Evolutionary conservation across 2,329 filamentous ascomycete species (phyloP), one percentile per base, ranked within the genome.

Genomic region (Phoma sp.): DNA sequence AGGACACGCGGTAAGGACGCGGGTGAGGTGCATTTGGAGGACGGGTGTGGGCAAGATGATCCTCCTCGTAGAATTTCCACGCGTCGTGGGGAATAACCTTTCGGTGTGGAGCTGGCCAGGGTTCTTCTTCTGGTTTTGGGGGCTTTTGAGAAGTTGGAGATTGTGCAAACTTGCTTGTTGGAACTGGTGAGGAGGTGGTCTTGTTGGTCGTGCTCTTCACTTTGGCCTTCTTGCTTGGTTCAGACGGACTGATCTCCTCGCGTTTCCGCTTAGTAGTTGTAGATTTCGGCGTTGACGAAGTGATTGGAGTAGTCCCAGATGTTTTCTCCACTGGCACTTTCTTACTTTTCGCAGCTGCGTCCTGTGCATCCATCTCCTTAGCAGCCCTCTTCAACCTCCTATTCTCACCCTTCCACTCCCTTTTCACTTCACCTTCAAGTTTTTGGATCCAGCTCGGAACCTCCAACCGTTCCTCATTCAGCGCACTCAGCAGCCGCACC

Each of bases 401-500:
- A 29, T 84, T 79, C 22, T 77, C 79, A 57, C 79, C 80, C 2
- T 75, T 75, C 78, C 83, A 87, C 56, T 86, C 80, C 59, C 81
- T 85, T 75, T 83, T 86, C 70, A 88, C 67, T 43, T 82, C 79
- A 1, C 65, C 61, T 71, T 88, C 85, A 24, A 87, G 54, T 49
- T 76, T 78, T 43, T 66, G 57, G 15, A 88, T 75, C 41, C 79
- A 69, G 0, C 68, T 41, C 0, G 85, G 85, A 3, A 88, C 78
- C 0, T 72, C 69, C 5, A 88, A 67, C 2, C 71, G 73, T 1
- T 77, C 79, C 2, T 70, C 71, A 32, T 81, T 82, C 55, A 87
- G 66, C 7, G 84, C 84, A 58, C 85, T 81, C n/a, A 82, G 77
- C 15, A 89, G 72, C 2, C 85, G 76, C 74, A 85, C 81, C 51